phyloP scores from a whole-genome alignment of 495 filamentous ascomycete species.

The Penicillium desertorum region DNA sequence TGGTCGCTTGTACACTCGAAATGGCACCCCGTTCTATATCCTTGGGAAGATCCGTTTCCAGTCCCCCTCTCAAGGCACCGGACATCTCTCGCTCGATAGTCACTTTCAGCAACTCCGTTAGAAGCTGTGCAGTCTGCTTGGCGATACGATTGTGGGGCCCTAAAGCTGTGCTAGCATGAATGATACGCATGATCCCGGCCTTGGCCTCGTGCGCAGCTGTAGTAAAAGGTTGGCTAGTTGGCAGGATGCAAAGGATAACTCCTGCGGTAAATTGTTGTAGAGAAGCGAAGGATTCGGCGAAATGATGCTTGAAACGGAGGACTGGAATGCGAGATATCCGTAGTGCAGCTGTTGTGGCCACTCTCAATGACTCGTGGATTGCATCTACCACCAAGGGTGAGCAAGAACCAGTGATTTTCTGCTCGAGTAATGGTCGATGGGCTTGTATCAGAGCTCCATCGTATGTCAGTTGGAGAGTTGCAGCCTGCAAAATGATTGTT shows the following conservation, averaged over 20 bases:
- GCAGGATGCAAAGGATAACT: slow-evolving; percentile 26
- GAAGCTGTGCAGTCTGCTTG: slow-evolving; percentile 23
- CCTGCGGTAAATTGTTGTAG: slow-evolving; percentile 25
- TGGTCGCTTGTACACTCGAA: background rate
- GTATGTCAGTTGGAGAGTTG: slow-evolving; percentile 21
- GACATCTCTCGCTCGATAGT: slow-evolving; percentile 22
- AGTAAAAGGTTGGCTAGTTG: slow-evolving; percentile 21
- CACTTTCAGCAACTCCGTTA: slow-evolving; percentile 22
- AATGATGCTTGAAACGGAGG: slow-evolving; percentile 22
- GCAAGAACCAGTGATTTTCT: slow-evolving; percentile 3
- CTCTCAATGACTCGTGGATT: slow-evolving; percentile 15
- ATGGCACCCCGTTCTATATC: background rate
- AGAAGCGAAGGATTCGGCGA: slow-evolving; percentile 20
- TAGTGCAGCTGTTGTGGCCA: slow-evolving; percentile 22
- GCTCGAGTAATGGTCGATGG: slow-evolving; percentile 19
- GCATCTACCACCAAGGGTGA: slow-evolving; percentile 16
- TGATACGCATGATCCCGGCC: slow-evolving; percentile 22
- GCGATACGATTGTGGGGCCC: slow-evolving; percentile 22
- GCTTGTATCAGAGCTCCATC: slow-evolving; percentile 23
- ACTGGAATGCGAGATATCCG: slow-evolving; percentile 24
- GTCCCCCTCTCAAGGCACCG: slow-evolving; percentile 10
- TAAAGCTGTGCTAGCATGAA: slow-evolving; percentile 17
- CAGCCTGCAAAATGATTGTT: slow-evolving; percentile 23
- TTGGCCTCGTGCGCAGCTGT: slow-evolving; percentile 22
- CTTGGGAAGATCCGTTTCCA: background rate